These are phyloP conservation scores for Xylaria arbuscula DNA, from an alignment of 2,329 filamentous ascomycete species.

Conservation along the genomic window DNA sequence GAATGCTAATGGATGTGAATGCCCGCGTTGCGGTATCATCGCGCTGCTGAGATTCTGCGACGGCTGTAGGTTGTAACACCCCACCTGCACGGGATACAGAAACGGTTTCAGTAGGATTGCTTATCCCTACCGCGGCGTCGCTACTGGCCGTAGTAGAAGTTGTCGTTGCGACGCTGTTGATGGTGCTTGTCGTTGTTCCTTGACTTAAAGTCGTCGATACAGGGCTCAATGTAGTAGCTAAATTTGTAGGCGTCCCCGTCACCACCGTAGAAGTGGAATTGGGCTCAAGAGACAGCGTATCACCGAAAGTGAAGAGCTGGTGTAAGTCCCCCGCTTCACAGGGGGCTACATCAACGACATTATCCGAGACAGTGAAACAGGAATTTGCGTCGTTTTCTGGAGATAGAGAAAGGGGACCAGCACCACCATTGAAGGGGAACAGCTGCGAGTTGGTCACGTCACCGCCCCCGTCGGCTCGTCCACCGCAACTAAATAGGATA, in stretches of 20 bases:
- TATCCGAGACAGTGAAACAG: constrained; percentile 60
- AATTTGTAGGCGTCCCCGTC: neutral
- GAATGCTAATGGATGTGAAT: constrained; percentile 59
- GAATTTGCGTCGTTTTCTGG: constrained; percentile 59
- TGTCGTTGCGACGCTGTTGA: constrained; percentile 2
- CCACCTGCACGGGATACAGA: constrained; percentile 64
- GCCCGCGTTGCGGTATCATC: constrained; percentile 60
- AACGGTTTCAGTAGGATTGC: constrained; percentile 56
- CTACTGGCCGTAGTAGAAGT: constrained; percentile 18
- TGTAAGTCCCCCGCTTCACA: constrained; percentile 55
- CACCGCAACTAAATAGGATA: constrained; percentile 68
- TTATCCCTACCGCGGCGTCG: constrained; percentile 38
- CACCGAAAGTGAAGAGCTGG: constrained; percentile 56
- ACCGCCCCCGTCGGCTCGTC: constrained; percentile 65
- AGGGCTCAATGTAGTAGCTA: constrained; percentile 6
- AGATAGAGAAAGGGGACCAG: constrained; percentile 57
- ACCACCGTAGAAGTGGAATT: constrained; percentile 22
- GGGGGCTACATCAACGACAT: constrained; percentile 56
- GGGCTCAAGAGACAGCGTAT: constrained; percentile 29
- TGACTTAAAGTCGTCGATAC: constrained; percentile 18
- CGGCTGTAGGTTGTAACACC: constrained; percentile 61
- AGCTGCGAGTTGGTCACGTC: constrained; percentile 63
- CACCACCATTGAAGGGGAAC: constrained; percentile 58
- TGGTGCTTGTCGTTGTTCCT: constrained; percentile 11
- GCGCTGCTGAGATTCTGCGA: constrained; percentile 60